Evolutionary conservation across 495 filamentous ascomycete species (phyloP), one percentile per base, ranked within the genome.

Genomic region (Cenococcum geophilum): DNA sequence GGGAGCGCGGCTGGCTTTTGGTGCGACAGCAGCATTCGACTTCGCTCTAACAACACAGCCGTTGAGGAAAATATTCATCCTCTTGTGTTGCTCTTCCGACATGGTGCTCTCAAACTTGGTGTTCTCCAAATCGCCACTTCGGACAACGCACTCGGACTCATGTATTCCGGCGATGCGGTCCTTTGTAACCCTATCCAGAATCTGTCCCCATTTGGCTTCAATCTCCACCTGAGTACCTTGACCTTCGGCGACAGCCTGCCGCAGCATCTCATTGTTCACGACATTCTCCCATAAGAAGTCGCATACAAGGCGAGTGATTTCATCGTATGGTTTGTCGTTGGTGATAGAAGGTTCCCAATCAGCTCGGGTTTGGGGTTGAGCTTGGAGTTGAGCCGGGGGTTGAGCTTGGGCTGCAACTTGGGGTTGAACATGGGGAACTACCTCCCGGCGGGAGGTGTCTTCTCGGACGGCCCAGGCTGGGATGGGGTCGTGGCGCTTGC

Each of bases 151-250:
- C 40, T 68, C 66, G 5, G 62, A 59, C 1, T 61, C 36, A 34
- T 64, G 58, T 4, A 58, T 5, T 16, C 62, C 49, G 0, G 10
- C 9, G 2, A 65, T 42, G 21, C 66, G 61, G n/a, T 42, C 8
- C 0, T 32, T 22, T 8, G 42, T 45, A 1, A 56, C 18, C 22
- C 27, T 47, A 23, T 64, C 54, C 27, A 53, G 27, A 3, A 68
- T 57, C 22, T 65, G 61, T 12, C 66, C 66, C 66, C 66, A 68
- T 27, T 61, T 53, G 4, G 62, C 66, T 40, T 68, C 66, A 14
- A 68, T 64, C 40, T 68, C 66, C 0, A 68, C 49, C 34, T 64
- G 54, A 0, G 58, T 57, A 5, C 14, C 59, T 20, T 47, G 49
- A 8, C 48, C 35, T 37, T 62, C 62, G 0, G 20, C 51, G 12